A percentile compares a stretch with the other conserved stretches of the same genome.
Evolutionary conservation across 2,329 filamentous ascomycete species (phyloP).

Genomic region (Aspergillus bombycis): DNA sequence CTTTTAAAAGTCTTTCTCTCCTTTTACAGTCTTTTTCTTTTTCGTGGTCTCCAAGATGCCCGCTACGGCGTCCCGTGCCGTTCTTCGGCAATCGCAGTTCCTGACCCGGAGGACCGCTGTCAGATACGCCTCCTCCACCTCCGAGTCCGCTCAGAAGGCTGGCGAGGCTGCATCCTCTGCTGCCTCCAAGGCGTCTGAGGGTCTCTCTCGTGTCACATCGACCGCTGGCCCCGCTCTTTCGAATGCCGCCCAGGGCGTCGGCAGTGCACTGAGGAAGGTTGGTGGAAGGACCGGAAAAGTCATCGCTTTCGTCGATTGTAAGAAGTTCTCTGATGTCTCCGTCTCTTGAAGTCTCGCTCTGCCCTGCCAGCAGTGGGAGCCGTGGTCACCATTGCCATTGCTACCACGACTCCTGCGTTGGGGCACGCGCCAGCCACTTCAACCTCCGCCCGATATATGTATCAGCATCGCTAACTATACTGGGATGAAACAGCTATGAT

Average conservation of each 20-base stretch:
- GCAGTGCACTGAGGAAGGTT: constrained; percentile 70
- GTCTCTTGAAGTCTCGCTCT: not conserved
- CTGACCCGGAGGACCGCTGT: constrained; percentile 49
- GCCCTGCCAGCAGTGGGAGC: not conserved
- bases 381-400: not conserved
- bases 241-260: constrained; percentile 69
- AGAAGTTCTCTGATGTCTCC: constrained; percentile 41
- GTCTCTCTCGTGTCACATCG: constrained; percentile 78
- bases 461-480: constrained; percentile 26
- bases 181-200: constrained; percentile 72
- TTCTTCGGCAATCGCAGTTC: constrained; percentile 52
- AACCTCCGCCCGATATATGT: constrained; percentile 4
- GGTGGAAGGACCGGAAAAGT: constrained; percentile 82
- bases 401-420: not conserved
- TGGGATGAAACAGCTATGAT: constrained; percentile 68
- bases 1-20: constrained; percentile 31
- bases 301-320: constrained; percentile 84
- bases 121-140: constrained; percentile 52
- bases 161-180: constrained; percentile 47
- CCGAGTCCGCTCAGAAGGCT: constrained; percentile 50
- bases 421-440: not conserved
- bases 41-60: constrained; percentile 45
- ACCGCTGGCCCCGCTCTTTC: constrained; percentile 77
- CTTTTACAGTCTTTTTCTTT: constrained; percentile 28
- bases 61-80: constrained; percentile 46